phyloP scores from a whole-genome alignment of 2,329 filamentous ascomycete species.

The Acephala macrosclerotiorum region DNA sequence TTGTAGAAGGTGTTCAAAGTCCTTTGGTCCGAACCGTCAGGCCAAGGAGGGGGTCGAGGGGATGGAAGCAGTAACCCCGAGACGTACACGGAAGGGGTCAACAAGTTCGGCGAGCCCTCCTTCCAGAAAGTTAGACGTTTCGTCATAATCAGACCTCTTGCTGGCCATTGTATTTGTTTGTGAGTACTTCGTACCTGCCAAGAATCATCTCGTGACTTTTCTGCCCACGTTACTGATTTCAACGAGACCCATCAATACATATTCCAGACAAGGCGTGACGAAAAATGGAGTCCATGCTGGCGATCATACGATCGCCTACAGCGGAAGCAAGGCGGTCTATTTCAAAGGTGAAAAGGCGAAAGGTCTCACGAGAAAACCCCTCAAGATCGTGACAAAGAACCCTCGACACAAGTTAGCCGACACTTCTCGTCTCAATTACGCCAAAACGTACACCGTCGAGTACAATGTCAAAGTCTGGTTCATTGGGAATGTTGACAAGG shows the following conservation, averaged over 20 bases:
- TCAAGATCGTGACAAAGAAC: not conserved
- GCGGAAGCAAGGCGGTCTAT: slow-evolving; percentile 1
- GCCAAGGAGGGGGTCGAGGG: not conserved
- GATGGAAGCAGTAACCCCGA: slow-evolving; percentile 1
- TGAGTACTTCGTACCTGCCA: slow-evolving; percentile 23
- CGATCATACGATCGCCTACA: slow-evolving; percentile 31
- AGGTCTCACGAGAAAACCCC: slow-evolving; percentile 2
- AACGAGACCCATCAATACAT: slow-evolving; percentile 35
- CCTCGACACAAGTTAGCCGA: slow-evolving; percentile 13
- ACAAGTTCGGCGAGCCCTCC: not conserved
- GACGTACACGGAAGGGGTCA: not conserved
- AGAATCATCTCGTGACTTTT: not conserved
- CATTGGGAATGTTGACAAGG: slow-evolving; percentile 29
- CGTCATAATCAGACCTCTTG: slow-evolving; percentile 21
- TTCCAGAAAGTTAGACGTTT: slow-evolving; percentile 33
- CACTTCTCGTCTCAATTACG: slow-evolving; percentile 34
- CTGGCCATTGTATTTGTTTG: slow-evolving; percentile 32
- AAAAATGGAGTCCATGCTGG: slow-evolving; percentile 31
- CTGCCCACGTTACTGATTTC: not conserved
- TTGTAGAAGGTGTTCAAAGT: slow-evolving; percentile 27
- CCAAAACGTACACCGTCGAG: slow-evolving; percentile 39
- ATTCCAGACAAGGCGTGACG: slow-evolving; percentile 16
- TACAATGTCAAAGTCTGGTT: slow-evolving; percentile 37
- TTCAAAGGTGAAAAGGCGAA: slow-evolving; percentile 10
- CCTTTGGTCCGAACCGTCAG: slow-evolving; percentile 24